A percentile compares a stretch with the other conserved stretches of the same genome.
Evolutionary conservation across 345 rosid genomes (phyloP).

Genomic region (Hibiscus trionum): DNA sequence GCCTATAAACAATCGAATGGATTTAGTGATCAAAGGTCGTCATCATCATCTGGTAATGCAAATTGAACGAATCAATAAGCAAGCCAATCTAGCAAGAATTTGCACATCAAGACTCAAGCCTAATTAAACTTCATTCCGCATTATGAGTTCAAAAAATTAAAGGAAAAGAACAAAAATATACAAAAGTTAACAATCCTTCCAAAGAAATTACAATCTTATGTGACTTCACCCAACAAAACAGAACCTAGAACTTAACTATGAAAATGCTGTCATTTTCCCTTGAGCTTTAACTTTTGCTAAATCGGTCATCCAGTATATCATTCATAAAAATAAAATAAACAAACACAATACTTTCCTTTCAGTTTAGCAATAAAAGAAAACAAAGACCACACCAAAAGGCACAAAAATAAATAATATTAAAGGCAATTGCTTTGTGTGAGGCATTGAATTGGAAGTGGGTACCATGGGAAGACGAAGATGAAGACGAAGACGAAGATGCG

Average conservation of each 20-base stretch:
- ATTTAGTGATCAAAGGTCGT: not conserved
- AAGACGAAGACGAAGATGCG: not conserved
- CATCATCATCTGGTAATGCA: not conserved
- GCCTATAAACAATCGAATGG: not conserved
- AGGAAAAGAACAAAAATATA: not conserved
- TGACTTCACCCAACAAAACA: not conserved
- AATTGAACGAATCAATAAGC: conserved; percentile 2
- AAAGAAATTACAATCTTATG: not conserved
- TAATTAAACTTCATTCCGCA: not conserved
- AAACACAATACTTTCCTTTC: not conserved
- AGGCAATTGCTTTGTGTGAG: not conserved
- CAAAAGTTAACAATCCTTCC: not conserved
- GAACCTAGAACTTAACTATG: not conserved
- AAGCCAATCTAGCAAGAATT: not conserved
- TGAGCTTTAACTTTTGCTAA: not conserved
- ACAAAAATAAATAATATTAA: not conserved
- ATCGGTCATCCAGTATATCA: not conserved
- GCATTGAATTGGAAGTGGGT: not conserved
- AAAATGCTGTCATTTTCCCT: too few relatives aligned
- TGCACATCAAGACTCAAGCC: not conserved
- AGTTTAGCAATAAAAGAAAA: not conserved
- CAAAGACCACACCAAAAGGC: not conserved
- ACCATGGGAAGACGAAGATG: conserved; percentile 23
- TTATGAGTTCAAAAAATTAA: not conserved
- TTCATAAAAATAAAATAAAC: not conserved